Conservation (phyloP, 129 eudicot species). For the Flaveria brownii region DNA sequence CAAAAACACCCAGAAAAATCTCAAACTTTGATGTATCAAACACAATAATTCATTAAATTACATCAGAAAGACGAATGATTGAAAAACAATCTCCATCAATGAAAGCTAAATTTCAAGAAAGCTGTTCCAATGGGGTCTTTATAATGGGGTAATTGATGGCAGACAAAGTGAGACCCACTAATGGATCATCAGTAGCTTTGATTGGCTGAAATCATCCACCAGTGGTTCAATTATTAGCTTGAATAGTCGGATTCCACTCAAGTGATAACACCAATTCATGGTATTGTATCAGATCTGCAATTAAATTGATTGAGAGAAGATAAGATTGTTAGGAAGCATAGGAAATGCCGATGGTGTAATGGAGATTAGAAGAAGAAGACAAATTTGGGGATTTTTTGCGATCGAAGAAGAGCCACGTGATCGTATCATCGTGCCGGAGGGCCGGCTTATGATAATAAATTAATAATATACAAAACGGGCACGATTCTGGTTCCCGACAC, state of each 20-base stretch:
- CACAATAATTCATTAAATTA: background rate
- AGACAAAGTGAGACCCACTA: constrained; percentile 37
- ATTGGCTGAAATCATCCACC: constrained; percentile 2
- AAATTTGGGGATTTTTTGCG: no score
- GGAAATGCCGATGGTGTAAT: no score
- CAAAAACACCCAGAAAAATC: constrained; percentile 7
- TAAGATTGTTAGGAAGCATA: no score
- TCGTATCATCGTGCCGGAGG: no score
- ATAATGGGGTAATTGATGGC: constrained; percentile 32
- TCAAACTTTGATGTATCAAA: background rate
- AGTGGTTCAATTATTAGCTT: constrained; percentile 8
- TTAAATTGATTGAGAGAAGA: no score
- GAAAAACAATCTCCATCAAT: background rate
- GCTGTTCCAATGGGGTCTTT: constrained; percentile 8
- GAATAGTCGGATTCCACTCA: constrained; percentile 10
- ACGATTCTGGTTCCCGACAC: no score
- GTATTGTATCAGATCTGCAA: background rate
- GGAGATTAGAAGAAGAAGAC: no score
- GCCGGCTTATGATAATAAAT: no score
- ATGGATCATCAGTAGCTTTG: constrained; percentile 18
- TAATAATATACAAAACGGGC: no score
- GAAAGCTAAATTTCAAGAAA: constrained; percentile 15
- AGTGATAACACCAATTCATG: background rate
- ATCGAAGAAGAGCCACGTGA: no score
- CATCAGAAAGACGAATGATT: no score